Conservation (phyloP, 345 rosid species). For the Aurinia saxatilis region DNA sequence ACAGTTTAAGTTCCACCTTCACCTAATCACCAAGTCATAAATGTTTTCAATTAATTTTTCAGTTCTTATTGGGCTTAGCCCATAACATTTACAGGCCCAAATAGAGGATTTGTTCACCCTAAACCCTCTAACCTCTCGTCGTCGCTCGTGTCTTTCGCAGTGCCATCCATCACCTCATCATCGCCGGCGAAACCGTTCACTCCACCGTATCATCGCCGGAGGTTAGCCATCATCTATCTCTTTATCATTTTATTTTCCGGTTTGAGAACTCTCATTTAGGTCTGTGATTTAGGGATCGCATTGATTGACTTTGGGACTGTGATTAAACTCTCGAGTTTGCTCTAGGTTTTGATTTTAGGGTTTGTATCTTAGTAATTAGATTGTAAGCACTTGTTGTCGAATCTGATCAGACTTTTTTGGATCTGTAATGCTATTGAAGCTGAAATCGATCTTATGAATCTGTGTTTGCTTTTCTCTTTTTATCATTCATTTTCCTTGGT, state of each 20-base stretch:
- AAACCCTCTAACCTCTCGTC: conserved; percentile 16
- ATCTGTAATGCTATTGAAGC: too few species aligned
- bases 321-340: conserved; percentile 4
- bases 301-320: conserved; percentile 1
- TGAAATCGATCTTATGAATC: neutral
- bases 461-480: neutral
- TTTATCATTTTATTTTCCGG: neutral
- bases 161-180: neutral
- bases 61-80: conserved; percentile 1
- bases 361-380: neutral
- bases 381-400: neutral
- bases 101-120: conserved; percentile 1
- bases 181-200: conserved; percentile 22
- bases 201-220: conserved; percentile 22
- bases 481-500: neutral
- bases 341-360: neutral
- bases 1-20: too few species aligned
- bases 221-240: neutral
- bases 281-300: neutral
- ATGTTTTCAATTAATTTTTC: neutral
- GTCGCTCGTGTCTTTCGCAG: conserved; percentile 1
- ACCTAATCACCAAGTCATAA: too few species aligned
- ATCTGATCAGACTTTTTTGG: neutral
- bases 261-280: neutral
- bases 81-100: conserved; percentile 6